These are phyloP conservation scores for Thermothelomyces thermophilus DNA, from an alignment of 2,329 filamentous ascomycete genomes.

Conservation along the genomic window DNA sequence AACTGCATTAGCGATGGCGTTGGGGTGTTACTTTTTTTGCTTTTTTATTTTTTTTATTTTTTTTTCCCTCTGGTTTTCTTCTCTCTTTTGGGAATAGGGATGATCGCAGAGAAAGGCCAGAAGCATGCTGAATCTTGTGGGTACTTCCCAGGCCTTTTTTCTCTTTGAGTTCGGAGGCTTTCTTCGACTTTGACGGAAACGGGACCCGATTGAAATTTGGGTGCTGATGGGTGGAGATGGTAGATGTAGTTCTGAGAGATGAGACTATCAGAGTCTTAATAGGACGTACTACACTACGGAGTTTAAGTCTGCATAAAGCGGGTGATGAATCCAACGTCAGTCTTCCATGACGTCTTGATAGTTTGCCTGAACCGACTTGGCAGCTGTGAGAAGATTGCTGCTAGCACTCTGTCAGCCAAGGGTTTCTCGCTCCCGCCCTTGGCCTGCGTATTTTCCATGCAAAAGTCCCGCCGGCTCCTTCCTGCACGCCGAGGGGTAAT, in stretches of 20 bases:
- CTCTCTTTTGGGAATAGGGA: neutral
- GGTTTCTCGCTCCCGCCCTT: too few species aligned
- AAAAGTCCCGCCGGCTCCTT: neutral
- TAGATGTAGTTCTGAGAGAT: neutral
- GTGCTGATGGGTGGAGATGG: neutral
- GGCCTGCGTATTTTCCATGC: too few species aligned
- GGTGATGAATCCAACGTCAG: too few species aligned
- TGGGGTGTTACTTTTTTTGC: slow-evolving; percentile 20
- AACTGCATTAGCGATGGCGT: slow-evolving; percentile 31
- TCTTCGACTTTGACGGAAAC: neutral
- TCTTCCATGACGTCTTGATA: too few species aligned
- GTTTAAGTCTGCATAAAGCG: too few species aligned
- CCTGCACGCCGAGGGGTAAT: neutral
- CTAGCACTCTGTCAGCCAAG: too few species aligned
- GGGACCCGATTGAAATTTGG: neutral
- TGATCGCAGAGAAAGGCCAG: neutral
- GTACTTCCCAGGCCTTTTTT: neutral
- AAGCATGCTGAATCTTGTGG: neutral
- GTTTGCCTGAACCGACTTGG: too few species aligned
- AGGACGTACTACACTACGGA: too few species aligned
- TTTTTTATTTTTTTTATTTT: too few species aligned
- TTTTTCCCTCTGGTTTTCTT: too few species aligned
- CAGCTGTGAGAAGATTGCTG: too few species aligned
- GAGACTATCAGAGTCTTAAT: neutral
- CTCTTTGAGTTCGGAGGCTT: neutral